Evolutionary conservation across 1,284 basidiomycete species (phyloP).

Genomic region (Chondrostereum purpureum): DNA sequence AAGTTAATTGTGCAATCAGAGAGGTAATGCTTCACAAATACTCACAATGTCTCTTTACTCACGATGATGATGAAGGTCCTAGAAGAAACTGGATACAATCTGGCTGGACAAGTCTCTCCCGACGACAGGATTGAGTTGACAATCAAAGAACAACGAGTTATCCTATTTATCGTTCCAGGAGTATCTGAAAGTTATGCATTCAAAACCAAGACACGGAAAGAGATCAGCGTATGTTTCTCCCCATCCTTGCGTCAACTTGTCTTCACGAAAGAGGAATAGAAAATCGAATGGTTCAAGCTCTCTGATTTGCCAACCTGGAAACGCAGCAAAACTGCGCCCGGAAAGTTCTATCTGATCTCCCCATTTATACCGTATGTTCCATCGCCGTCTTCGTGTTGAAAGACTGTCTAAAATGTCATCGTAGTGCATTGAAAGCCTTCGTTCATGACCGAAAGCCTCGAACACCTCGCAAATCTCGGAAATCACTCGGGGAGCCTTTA

Average conservation of each 20-base stretch:
- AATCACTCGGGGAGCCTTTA: conserved; percentile 16
- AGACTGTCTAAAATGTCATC: conserved; percentile 2
- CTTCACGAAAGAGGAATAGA: conserved; percentile 39
- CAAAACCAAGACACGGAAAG: conserved; percentile 92
- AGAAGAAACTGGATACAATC: conserved; percentile 92
- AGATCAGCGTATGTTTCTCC: conserved; percentile 81
- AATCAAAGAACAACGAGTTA: conserved; percentile 86
- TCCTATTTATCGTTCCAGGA: conserved; percentile 86
- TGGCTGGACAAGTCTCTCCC: conserved; percentile 63
- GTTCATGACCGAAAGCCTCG: conserved; percentile 49
- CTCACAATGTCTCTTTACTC: not conserved
- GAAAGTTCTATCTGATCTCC: conserved; percentile 93
- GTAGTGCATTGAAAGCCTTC: conserved; percentile 50
- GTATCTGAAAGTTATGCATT: conserved; percentile 90
- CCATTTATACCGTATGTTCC: conserved; percentile 84
- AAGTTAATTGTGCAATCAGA: conserved; percentile 79
- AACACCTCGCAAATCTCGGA: conserved; percentile 25
- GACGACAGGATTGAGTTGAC: conserved; percentile 79
- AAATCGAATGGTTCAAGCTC: conserved; percentile 95
- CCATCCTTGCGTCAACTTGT: conserved; percentile 3
- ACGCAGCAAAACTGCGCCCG: conserved; percentile 62
- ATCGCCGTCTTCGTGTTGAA: conserved; percentile 1
- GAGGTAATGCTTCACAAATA: conserved; percentile 70
- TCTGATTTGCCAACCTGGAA: conserved; percentile 93
- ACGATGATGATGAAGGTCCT: conserved; percentile 77